Percentiles rank a stretch among this genome's conserved stretches.
These are phyloP conservation scores for Alternaria metachromatica DNA, from an alignment of 2,329 filamentous ascomycete genomes.

Conservation along the genomic window DNA sequence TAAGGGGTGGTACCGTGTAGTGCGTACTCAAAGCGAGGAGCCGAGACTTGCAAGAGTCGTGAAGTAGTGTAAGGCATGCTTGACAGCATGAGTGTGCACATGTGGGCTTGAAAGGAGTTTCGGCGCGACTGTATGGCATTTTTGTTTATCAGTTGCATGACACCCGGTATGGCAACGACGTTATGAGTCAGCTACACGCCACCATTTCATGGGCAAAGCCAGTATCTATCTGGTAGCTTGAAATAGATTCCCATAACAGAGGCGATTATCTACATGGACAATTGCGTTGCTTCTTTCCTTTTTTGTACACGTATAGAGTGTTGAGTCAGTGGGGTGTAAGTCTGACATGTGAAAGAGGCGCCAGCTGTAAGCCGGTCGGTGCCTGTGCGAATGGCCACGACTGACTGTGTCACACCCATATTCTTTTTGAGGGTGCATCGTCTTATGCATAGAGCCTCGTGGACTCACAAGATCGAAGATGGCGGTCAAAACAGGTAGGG, in stretches of 20 bases:
- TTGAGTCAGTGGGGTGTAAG: not conserved
- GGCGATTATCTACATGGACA: not conserved
- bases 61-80: not conserved
- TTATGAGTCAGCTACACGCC: not conserved
- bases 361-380: not conserved
- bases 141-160: not conserved
- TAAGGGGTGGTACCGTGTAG: constrained; percentile 26
- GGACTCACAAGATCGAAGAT: constrained; percentile 10
- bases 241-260: not conserved
- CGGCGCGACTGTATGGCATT: not conserved
- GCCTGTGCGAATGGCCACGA: constrained; percentile 1
- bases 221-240: not conserved
- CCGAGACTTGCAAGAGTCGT: constrained; percentile 16
- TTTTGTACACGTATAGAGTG: not conserved
- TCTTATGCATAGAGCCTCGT: constrained; percentile 26
- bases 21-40: constrained; percentile 20
- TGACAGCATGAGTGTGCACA: not conserved
- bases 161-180: not conserved
- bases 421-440: not conserved
- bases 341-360: constrained; percentile 15
- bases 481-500: constrained; percentile 7
- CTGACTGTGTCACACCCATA: constrained; percentile 2
- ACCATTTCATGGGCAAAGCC: not conserved
- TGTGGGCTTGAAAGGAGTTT: not conserved
- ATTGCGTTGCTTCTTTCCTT: not conserved